Conservation (phyloP, 1,284 basidiomycete genomes). For the Puccinia brachypodii region DNA sequence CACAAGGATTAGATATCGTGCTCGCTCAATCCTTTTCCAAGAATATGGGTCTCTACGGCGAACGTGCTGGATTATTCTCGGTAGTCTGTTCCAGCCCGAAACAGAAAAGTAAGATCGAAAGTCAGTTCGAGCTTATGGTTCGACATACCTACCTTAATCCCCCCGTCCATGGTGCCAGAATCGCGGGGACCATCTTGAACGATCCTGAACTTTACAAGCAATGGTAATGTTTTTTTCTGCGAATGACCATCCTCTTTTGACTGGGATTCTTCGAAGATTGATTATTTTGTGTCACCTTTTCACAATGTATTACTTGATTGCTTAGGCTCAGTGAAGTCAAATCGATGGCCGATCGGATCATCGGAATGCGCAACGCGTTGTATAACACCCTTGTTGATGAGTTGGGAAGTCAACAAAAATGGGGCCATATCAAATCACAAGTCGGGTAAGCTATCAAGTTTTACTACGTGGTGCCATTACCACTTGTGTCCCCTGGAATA, state of each 20-base stretch:
- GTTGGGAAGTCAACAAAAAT: slow-evolving; percentile 76
- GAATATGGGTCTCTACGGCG: slow-evolving; percentile 90
- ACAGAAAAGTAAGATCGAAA: slow-evolving; percentile 65
- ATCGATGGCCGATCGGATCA: slow-evolving; percentile 89
- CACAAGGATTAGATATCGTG: slow-evolving; percentile 71
- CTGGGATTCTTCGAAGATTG: neutral
- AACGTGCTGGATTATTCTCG: slow-evolving; percentile 82
- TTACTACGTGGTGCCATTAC: neutral
- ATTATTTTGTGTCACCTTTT: neutral
- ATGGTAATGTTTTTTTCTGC: too few species aligned
- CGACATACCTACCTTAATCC: slow-evolving; percentile 92
- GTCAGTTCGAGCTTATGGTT: slow-evolving; percentile 81
- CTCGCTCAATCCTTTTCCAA: slow-evolving; percentile 96
- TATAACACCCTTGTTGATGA: slow-evolving; percentile 74
- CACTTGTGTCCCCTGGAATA: neutral
- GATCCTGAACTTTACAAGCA: neutral
- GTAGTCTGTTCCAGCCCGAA: slow-evolving; percentile 67
- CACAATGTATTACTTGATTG: neutral
- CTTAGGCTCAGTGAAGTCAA: slow-evolving; percentile 83
- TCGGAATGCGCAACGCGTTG: slow-evolving; percentile 81
- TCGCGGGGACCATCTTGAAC: too few species aligned
- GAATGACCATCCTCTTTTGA: neutral
- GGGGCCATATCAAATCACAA: slow-evolving; percentile 77
- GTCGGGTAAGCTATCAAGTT: neutral
- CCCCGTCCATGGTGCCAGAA: slow-evolving; percentile 82